Evolutionary conservation across 1,284 basidiomycete genomes (phyloP), one percentile per base, ranked within the genome.

Genomic region (Trametes hirsuta): DNA sequence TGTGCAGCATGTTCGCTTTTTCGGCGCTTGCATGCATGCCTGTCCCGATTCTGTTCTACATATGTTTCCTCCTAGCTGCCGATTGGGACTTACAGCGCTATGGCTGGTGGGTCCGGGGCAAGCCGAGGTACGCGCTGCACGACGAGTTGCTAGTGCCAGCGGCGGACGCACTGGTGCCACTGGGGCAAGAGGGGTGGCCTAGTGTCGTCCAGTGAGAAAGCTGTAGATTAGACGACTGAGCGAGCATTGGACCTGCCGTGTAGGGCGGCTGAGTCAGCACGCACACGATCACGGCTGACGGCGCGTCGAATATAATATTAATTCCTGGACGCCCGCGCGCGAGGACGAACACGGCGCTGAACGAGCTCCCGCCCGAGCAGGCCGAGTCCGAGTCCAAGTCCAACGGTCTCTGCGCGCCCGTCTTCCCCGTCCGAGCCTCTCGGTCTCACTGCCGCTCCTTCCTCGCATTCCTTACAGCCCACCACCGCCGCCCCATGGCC

Each of bases 1-100:
- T 84, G 2, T 81, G 84, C 71, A 84, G 81, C 49, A 75, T 91
- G 12, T 85, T 90, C 66, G 88, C 81, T 5, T 82, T 82, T 67
- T 65, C 89, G 36, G 75, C 84, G 3, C 70, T 85, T 2, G 74
- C 74, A 0, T 88, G 85, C 68, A 80, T 80, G 62, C 88, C 88
- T 6, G 72, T 84, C 41, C 82, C 81, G 4, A 71, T 79, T 18
- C 64, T 83, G 34, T 81, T 84, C 64, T 83, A 71, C 69, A 81
- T 81, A 64, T 67, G 79, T 75, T 6, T 24, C 36, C 30, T 14
- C 18, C 22, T 49, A 42, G 21, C 55, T 39, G 42, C 18, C 18
- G 18, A 18, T 18, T 18, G 18, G 18, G 24, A 45, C 18, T 40
- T 14, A 50, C 66, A 84, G 84, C 82, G 76, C 75, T 84, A 87